Evolutionary conservation across 345 rosid species (phyloP), one percentile per base, ranked within the genome.

Genomic region (Tarenaya hassleriana): DNA sequence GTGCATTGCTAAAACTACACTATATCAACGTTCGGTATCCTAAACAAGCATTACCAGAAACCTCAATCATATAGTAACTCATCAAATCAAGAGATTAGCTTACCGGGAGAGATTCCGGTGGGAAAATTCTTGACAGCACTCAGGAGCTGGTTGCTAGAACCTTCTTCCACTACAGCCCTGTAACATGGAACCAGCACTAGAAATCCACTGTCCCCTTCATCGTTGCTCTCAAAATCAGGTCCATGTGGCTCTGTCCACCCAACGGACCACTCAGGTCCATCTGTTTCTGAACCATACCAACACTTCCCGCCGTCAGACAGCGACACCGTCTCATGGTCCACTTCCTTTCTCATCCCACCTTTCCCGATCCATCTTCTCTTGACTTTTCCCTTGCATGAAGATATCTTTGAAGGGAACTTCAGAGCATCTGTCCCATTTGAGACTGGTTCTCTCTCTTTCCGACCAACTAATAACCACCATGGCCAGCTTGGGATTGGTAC

Each of bases 151-250:
- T 75, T 75, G 41, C 66, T 10, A 14, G 88, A 67, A 10, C 59
- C 68, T 45, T 69, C 75, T 10, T n/a, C n/a, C n/a, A 50, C 73
- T 7, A 81, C 61, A 61, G 69, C 77, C 64, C 74, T 69, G 45
- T 86, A 86, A 60, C 86, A 86, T 69, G 84, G 95, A 75, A 86
- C 92, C 55, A 86, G 72, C 34, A 81, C 95, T n/a, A 86, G 82
- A 77, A 86, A 86, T 6, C 73, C 73, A 50, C 86, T 79, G 63
- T 77, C 83, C 46, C 51, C 62, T 32, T 79, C 88, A 16, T 71
- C 69, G 18, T 77, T 78, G 27, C 59, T 65, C 13, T 54, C 73
- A 41, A 87, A 83, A 52, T 68, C 86, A 60, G 84, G 69, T 8
- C 92, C 86, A 46, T 72, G 87, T 34, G 86, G 92, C 60, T 87